Percentiles rank a stretch among this genome's conserved stretches.
Evolutionary conservation across 164 flowering plant species (phyloP).

Genomic region (Aristolochia fimbriata): DNA sequence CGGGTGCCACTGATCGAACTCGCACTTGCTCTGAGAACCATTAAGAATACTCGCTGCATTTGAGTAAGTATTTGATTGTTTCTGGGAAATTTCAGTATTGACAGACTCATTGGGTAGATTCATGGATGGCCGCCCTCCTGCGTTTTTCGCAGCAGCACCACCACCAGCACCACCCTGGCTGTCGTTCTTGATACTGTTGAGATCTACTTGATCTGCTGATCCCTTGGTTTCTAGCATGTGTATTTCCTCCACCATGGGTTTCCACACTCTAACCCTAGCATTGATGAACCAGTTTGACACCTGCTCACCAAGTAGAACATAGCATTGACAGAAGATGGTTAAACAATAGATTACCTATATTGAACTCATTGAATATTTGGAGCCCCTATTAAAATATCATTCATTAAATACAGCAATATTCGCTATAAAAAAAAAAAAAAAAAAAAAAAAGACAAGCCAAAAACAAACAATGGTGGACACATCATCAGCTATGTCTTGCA

Average conservation of each 20-base stretch:
- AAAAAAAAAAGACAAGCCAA: too few species aligned
- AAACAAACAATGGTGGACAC: too few species aligned
- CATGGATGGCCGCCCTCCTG: neutral
- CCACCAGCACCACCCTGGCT: constrained; percentile 1
- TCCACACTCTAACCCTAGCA: constrained; percentile 88
- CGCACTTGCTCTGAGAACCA: constrained; percentile 6
- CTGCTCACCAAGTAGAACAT: constrained; percentile 16
- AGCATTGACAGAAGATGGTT: neutral
- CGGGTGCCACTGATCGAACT: constrained; percentile 29
- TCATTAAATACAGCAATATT: too few species aligned
- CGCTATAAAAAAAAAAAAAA: too few species aligned
- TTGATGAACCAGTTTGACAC: constrained; percentile 96
- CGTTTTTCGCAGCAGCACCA: neutral
- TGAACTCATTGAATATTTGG: neutral
- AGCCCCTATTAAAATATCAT: too few species aligned
- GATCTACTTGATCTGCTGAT: constrained; percentile 18
- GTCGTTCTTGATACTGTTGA: constrained; percentile 10
- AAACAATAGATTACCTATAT: neutral
- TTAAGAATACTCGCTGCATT: constrained; percentile 6
- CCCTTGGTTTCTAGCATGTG: constrained; percentile 70
- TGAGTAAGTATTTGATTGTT: constrained; percentile 16
- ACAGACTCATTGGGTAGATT: constrained; percentile 13
- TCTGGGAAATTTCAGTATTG: constrained; percentile 8
- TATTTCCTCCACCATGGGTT: constrained; percentile 95
- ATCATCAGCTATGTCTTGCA: too few species aligned